These are phyloP conservation scores for Pseudocercospora ulei DNA, from an alignment of 2,329 filamentous ascomycete genomes.

Conservation along the genomic window DNA sequence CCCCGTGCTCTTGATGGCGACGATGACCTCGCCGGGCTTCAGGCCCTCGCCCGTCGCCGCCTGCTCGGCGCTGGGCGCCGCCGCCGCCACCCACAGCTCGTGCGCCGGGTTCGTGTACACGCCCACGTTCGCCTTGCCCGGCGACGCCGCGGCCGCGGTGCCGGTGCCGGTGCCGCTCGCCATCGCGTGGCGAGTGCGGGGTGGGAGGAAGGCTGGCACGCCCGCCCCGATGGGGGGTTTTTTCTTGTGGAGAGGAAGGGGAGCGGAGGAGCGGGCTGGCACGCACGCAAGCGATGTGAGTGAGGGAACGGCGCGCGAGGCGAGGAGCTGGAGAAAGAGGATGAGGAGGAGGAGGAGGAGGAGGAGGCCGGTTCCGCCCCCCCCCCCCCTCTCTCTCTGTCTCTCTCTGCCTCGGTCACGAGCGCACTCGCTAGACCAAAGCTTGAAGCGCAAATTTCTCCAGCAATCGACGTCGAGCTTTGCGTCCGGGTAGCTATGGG, in stretches of 20 bases:
- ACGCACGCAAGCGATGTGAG: too few relatives aligned
- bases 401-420: too few relatives aligned
- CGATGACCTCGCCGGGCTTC: slow-evolving; percentile 71
- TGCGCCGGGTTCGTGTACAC: slow-evolving; percentile 92
- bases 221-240: slow-evolving; percentile 10
- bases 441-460: slow-evolving; percentile 9
- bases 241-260: too few relatives aligned
- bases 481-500: slow-evolving; percentile 2
- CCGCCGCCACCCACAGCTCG: slow-evolving; percentile 77
- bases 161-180: slow-evolving; percentile 16
- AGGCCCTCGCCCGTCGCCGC: slow-evolving; percentile 59
- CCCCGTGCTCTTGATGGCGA: slow-evolving; percentile 86
- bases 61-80: slow-evolving; percentile 64
- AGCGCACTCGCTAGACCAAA: too few relatives aligned
- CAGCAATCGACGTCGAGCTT: slow-evolving; percentile 12
- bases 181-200: slow-evolving; percentile 16
- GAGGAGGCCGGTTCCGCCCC: neutral
- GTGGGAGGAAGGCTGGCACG: slow-evolving; percentile 7
- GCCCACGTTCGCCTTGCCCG: slow-evolving; percentile 77
- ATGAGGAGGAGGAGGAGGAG: too few relatives aligned
- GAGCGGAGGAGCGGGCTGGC: too few relatives aligned
- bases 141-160: slow-evolving; percentile 37
- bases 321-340: too few relatives aligned
- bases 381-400: too few relatives aligned
- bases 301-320: too few relatives aligned